Base-by-base conservation (phyloP, 768 basidiomycete genomes). In the Phaeolepiota aurea region DNA sequence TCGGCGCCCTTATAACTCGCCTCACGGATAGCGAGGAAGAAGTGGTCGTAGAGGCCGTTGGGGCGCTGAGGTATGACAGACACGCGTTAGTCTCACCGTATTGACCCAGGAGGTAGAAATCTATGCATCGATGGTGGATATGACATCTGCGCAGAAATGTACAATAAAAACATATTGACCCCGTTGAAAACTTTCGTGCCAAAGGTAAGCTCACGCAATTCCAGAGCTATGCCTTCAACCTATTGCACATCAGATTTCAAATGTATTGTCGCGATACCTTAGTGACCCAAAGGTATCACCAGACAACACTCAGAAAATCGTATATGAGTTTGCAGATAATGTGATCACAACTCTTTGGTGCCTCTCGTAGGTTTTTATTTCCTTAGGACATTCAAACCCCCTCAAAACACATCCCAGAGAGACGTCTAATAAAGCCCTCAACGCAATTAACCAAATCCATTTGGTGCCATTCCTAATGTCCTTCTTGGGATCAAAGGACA, bases 91-190 rank as follows among this genome's bases (percentile, higher is more conserved):
- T 49, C 40, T 50, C 22, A 14, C 37, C 14, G 14, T 31, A 10
- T 31, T 15, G 10, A 37, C 34, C 30, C 20, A 20, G 38, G 12
- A 34, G 15, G 18, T 45, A 96, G 92, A 46, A 97, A 96, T 64
- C 62, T 97, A 11, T 91, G 89, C 53, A 82, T 97, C 53, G 93
- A 97, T 54, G 93, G 92, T 12, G 93, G 93, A 38, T 87, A 88
- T 55, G 91, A 96, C 48, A 86, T 96, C 35, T 93, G 92, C 52
- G 89, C 86, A 1, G 90, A 96, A 60, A 93, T 97, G 88, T 93
- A 84, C 64, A 96, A 97, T 60, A 96, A 96, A 66, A 88, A 87
- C 49, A 81, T 96, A 33, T 66, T 96, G 37, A 72, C 79, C 4
- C 87, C 87, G 2, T 59, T 91, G 43, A 78, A 70, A 49, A 70